Conservation (phyloP, 495 filamentous ascomycete species). For the Penicillium ochrochloron region DNA sequence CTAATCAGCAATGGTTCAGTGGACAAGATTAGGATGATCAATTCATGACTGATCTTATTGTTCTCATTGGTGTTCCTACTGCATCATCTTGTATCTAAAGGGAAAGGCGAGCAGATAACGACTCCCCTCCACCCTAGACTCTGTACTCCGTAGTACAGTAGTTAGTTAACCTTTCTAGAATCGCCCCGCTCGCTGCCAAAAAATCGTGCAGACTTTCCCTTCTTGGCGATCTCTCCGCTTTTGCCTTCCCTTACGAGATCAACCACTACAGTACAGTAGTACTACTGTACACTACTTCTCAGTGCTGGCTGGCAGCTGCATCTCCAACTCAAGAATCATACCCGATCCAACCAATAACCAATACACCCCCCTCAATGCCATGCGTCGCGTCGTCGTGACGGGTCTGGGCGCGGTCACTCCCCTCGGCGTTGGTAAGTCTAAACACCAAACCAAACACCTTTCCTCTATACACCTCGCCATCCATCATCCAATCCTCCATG, state of each 20-base stretch:
- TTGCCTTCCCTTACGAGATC: slow-evolving; percentile 7
- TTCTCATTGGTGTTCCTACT: slow-evolving; percentile 3
- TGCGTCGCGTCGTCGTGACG: slow-evolving; percentile 95
- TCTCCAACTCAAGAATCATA: not conserved
- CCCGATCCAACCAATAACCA: not conserved
- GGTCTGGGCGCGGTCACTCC: slow-evolving; percentile 93
- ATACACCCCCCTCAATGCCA: slow-evolving; percentile 50
- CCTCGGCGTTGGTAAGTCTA: slow-evolving; percentile 71
- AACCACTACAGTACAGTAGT: not conserved
- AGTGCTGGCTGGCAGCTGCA: not conserved
- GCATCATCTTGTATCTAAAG: slow-evolving; percentile 17
- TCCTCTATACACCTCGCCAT: not conserved
- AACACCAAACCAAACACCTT: not conserved
- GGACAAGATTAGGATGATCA: not conserved
- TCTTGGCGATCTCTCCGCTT: slow-evolving; percentile 34
- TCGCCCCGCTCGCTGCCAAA: not conserved
- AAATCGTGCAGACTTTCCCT: slow-evolving; percentile 54
- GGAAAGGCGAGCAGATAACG: slow-evolving; percentile 35
- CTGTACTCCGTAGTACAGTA: not conserved
- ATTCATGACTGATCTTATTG: slow-evolving; percentile 4
- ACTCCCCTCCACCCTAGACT: no score
- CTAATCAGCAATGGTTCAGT: slow-evolving; percentile 20
- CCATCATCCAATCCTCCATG: not conserved
- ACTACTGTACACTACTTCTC: not conserved
- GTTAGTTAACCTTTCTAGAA: not conserved